Base-by-base conservation (phyloP, 2,329 filamentous ascomycete species). In the Metarhizium guizhouense region DNA sequence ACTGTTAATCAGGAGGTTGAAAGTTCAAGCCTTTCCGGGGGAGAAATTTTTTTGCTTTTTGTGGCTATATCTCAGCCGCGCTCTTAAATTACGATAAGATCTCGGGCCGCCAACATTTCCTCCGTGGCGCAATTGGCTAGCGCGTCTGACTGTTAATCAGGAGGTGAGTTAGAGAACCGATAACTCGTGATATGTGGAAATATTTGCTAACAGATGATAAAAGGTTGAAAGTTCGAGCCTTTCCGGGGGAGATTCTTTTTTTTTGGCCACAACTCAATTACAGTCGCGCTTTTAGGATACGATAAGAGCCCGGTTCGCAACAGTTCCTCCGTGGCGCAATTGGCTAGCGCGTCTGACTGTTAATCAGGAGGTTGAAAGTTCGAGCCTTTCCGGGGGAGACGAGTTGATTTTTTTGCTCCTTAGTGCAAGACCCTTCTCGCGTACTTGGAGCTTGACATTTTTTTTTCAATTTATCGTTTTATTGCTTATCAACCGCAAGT, bases 261-360 rank as follows among this genome's bases (percentile, higher is more conserved):
- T 36, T 36, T 36, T 11, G 34, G 13, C 25, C 25, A 1, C 1
- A 25, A 4, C 25, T 25, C 4, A 25, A 25, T 25, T 4, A 4
- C 25, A 25, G 25, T 25, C 25, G 25, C 25, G 1, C 3, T 25
- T 4, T 36, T 36, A 36, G 2, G 2, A 5, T 36, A 36, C 1
- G 25, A 25, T 25, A 25, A 25, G 25, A 25, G 25, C 2, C 3
- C 8, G 13, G 8, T 36, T 36, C 4, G 1, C 40, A 43, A 43
- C 40, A 47, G 13, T 18, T 63, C 62, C 61, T 62, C 62, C 57
- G 77, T 83, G 70, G 71, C 72, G 60, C 71, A 74, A 65, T 77
- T 79, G 78, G 77, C 75, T 80, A 80, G 77, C 77, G 77, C 77
- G 78, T 80, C 73, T 75, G 77, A 80, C 77, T 80, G 77, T 80